Base-by-base conservation (phyloP, 805 yeast genomes). In the Hanseniaspora occidentalis region DNA sequence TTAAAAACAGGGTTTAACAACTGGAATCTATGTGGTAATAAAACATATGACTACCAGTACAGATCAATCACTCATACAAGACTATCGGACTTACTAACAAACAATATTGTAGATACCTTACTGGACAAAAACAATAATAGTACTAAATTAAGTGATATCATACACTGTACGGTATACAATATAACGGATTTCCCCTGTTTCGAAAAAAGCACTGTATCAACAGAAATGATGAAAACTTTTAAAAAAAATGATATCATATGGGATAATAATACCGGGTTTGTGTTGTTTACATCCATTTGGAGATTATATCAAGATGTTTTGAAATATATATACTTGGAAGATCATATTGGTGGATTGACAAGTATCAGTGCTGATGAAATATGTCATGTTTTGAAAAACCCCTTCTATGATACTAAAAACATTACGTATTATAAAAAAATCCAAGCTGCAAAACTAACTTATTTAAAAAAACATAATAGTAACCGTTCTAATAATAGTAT, bases 221-320 rank as follows among this genome's bases (percentile, higher is more conserved):
- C 5, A 14, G 8, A 29, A 9, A 29, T 29, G 4, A 9, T 18
- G 19, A 23, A 33, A 18, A n/a, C 11, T 33, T 18, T 33, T 4
- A 19, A 6, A 18, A 18, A 33, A 33, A 33, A 33, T 33, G 14
- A 33, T 11, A 17, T 18, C 19, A 77, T 84, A 46, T 85, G 95
- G 95, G 92, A 82, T 56, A 77, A 79, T 53, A 72, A 70, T 47
- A 77, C 92, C 2, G 95, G 95, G 0, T 79, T 77, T 54, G 95
- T 85, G 9, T 94, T 84, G 51, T 67, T 85, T 38, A 85, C 95
- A 0, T 94, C 94, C 0, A 69, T 85, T 38, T 85, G 95, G 95
- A 83, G 86, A 57, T 45, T 58, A 24, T 58, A 53, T 47, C 63
- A 58, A 46, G 62, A 57, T 44, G 56, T 57, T 7, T 56, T 56